These are phyloP conservation scores for Colletotrichum destructivum DNA, from an alignment of 2,329 filamentous ascomycete genomes.

Conservation along the genomic window DNA sequence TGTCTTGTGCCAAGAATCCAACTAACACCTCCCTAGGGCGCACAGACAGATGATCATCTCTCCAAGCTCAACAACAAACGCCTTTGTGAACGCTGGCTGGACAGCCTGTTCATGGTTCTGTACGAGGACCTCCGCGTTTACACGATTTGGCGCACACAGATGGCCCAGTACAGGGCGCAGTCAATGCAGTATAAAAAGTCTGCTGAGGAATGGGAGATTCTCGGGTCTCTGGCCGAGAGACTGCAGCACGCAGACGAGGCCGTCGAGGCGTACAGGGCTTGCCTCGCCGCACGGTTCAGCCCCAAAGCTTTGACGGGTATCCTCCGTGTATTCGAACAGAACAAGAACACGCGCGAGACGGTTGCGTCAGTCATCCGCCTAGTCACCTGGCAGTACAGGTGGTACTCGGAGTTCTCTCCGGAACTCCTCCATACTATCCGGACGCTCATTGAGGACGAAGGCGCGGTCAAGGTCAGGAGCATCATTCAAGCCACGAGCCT, in stretches of 20 bases:
- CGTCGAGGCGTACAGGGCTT: constrained; percentile 92
- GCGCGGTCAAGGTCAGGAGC: constrained; percentile 95
- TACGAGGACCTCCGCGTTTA: constrained; percentile 99
- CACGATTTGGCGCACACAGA: constrained; percentile 99
- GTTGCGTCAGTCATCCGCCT: constrained; percentile 90
- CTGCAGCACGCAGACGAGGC: constrained; percentile 94
- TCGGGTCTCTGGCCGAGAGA: constrained; percentile 92
- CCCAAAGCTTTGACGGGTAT: constrained; percentile 93
- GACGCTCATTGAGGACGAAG: constrained; percentile 96
- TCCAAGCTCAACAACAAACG: constrained; percentile 97
- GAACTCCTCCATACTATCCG: constrained; percentile 89
- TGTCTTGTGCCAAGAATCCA: background rate
- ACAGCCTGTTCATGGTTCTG: constrained; percentile 98
- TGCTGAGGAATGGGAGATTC: constrained; percentile 97
- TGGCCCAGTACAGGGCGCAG: constrained; percentile 94
- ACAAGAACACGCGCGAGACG: constrained; percentile 84
- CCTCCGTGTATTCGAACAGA: constrained; percentile 82
- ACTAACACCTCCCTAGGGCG: constrained; percentile 61
- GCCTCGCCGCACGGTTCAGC: constrained; percentile 89
- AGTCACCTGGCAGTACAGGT: constrained; percentile 98
- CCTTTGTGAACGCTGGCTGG: constrained; percentile 96
- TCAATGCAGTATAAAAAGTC: constrained; percentile 97
- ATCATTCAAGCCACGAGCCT: constrained; percentile 97
- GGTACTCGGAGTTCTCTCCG: constrained; percentile 99
- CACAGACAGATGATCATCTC: constrained; percentile 79